These are phyloP conservation scores for Talaromyces wortmannii DNA, from an alignment of 495 filamentous ascomycete species.

Conservation along the genomic window DNA sequence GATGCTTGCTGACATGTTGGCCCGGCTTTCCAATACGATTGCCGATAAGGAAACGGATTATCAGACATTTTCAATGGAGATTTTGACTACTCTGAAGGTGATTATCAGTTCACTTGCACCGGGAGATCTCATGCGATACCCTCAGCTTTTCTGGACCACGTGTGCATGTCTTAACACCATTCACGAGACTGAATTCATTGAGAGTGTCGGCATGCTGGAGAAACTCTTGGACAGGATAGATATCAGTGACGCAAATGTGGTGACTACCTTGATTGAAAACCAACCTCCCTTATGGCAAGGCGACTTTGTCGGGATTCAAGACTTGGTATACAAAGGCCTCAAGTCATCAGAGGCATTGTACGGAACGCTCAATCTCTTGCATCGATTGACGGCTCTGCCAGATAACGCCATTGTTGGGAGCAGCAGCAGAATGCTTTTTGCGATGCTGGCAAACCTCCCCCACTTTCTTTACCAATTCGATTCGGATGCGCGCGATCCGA, in stretches of 20 bases:
- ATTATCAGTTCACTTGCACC: slow-evolving; percentile 80
- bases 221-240: slow-evolving; percentile 79
- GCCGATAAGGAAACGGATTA: slow-evolving; percentile 88
- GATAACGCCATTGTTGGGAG: slow-evolving; percentile 77
- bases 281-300: slow-evolving; percentile 88
- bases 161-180: slow-evolving; percentile 94
- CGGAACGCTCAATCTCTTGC: slow-evolving; percentile 66
- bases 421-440: slow-evolving; percentile 73
- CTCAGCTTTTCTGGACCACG: slow-evolving; percentile 95
- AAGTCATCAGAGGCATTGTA: slow-evolving; percentile 79
- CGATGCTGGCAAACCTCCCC: slow-evolving; percentile 83
- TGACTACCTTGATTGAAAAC: slow-evolving; percentile 63
- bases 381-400: slow-evolving; percentile 72
- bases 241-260: slow-evolving; percentile 60
- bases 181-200: slow-evolving; percentile 89
- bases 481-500: slow-evolving; percentile 43
- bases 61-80: slow-evolving; percentile 95
- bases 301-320: slow-evolving; percentile 77
- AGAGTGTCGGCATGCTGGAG: slow-evolving; percentile 87
- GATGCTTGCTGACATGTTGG: slow-evolving; percentile 96
- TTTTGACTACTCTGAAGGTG: slow-evolving; percentile 85
- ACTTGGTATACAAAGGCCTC: slow-evolving; percentile 82
- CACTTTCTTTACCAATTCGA: slow-evolving; percentile 79
- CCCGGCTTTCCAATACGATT: slow-evolving; percentile 89
- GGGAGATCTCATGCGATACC: slow-evolving; percentile 74